These are phyloP conservation scores for Zygnema cylindricum DNA, from an alignment of 139 green algal genomes.

Conservation along the genomic window DNA sequence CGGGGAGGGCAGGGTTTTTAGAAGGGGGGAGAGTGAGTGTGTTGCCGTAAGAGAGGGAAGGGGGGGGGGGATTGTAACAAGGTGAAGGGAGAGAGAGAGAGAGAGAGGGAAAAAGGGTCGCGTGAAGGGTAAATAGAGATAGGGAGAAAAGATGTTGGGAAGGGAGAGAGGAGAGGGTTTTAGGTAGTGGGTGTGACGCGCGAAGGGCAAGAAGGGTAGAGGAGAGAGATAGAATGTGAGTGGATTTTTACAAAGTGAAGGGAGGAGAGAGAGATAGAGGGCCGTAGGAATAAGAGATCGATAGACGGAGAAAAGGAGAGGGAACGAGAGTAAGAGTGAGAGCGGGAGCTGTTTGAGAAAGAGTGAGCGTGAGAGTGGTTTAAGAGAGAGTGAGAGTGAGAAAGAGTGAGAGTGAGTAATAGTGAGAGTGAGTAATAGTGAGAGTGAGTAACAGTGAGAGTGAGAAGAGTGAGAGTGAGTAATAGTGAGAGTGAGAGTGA, in stretches of 20 bases:
- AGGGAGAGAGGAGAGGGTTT: neutral
- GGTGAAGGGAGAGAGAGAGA: neutral
- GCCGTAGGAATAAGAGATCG: neutral
- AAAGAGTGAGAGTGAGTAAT: too few species aligned
- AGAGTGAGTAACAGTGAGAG: too few species aligned
- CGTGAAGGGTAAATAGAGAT: neutral
- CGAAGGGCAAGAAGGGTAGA: neutral
- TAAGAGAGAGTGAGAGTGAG: too few species aligned
- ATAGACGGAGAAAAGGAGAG: too few species aligned
- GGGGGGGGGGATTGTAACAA: neutral
- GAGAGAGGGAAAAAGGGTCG: neutral
- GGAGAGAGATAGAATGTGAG: neutral
- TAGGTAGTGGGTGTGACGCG: neutral
- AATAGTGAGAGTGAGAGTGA: too few species aligned
- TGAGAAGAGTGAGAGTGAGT: too few species aligned
- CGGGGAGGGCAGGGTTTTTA: too few species aligned
- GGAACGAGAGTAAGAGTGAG: too few species aligned
- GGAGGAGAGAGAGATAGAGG: neutral
- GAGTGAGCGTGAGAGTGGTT: too few species aligned
- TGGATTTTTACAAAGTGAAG: neutral
- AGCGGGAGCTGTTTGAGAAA: too few species aligned
- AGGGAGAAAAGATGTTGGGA: neutral
- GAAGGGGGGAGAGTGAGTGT: neutral
- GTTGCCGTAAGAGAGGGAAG: neutral
- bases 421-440: too few species aligned